Evolutionary conservation across 78 protist species (phyloP), one percentile per base, ranked within the genome.

Genomic region (Dictyostelium brefeldianum): DNA sequence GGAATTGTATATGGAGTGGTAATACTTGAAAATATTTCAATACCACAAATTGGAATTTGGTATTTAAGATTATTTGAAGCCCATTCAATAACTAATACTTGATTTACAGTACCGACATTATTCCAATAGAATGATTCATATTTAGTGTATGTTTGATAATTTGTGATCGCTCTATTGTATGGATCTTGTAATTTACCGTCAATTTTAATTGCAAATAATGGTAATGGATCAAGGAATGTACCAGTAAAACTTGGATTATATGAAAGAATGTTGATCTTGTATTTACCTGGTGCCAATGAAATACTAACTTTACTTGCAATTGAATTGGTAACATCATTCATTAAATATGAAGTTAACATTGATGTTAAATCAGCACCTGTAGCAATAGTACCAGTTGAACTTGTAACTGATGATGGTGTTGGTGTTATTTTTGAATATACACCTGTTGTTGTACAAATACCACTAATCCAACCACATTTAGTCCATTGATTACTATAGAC

Each of bases 401-500:
- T 25, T n/a, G 70, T 62, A 8, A 62, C 70, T 25, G 70, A 8
- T 8, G 70, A 25, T 62, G 70, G 27, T 62, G 70, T 62, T 25
- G 70, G 27, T n/a, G 70, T 3, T 8, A 10, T 17, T 25, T 20
- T 22, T n/a, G 15, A 3, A 11, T 20, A 73, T 73, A 5, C 2
- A 47, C 79, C 79, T 1, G 27, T 46, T 31, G 31, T 46, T 73
- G 53, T 12, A 46, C 79, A 73, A 5, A 41, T 17, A 9, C 9
- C 0, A 25, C 36, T 62, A 20, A 73, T 22, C 79, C 79, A 73
- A 4, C 48, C 57, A 47, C 79, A 73, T 73, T 46, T 73, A n/a
- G 79, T 73, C 79, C 79, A 73, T 36, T 15, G 5, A n/a, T 46
- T 73, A 31, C 79, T 56, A 46, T 46, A 46, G 4, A 46, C n/a